These are phyloP conservation scores for Sophora flavescens DNA, from an alignment of 306 rosid species.

Conservation along the genomic window DNA sequence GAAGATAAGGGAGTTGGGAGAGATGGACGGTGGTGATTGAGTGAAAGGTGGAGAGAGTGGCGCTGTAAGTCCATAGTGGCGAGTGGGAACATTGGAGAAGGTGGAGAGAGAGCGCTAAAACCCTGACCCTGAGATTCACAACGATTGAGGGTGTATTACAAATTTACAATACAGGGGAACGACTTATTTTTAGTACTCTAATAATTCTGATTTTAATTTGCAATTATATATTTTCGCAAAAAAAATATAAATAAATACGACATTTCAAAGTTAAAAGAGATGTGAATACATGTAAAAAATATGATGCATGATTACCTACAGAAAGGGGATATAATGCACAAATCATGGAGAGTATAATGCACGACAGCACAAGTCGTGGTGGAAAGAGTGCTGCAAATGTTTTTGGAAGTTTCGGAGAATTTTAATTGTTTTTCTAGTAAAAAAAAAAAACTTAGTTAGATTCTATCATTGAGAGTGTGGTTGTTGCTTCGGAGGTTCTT, in stretches of 20 bases:
- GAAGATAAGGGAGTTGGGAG: constrained; percentile 54
- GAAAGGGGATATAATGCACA: background rate
- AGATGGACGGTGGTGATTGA: constrained; percentile 57
- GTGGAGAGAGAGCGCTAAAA: constrained; percentile 26
- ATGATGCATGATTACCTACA: too few species aligned
- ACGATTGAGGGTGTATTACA: background rate
- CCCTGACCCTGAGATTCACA: constrained; percentile 29
- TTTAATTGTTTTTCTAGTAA: too few species aligned
- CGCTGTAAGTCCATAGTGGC: constrained; percentile 58
- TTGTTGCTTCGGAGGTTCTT: too few species aligned
- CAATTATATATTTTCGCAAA: background rate
- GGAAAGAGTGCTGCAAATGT: background rate
- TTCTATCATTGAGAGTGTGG: too few species aligned
- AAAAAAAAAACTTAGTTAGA: too few species aligned
- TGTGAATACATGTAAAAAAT: too few species aligned
- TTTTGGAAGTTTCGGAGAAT: background rate
- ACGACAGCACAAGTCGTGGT: background rate
- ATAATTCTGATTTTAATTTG: too few species aligned
- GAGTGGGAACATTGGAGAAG: background rate
- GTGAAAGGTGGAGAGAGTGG: constrained; percentile 54
- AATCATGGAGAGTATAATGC: too few species aligned
- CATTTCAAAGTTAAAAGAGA: too few species aligned
- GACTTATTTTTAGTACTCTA: too few species aligned
- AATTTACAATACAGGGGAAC: background rate
- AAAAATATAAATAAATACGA: too few species aligned